phyloP scores from a whole-genome alignment of 208 protist species.

The Endotrypanum monterogeii region DNA sequence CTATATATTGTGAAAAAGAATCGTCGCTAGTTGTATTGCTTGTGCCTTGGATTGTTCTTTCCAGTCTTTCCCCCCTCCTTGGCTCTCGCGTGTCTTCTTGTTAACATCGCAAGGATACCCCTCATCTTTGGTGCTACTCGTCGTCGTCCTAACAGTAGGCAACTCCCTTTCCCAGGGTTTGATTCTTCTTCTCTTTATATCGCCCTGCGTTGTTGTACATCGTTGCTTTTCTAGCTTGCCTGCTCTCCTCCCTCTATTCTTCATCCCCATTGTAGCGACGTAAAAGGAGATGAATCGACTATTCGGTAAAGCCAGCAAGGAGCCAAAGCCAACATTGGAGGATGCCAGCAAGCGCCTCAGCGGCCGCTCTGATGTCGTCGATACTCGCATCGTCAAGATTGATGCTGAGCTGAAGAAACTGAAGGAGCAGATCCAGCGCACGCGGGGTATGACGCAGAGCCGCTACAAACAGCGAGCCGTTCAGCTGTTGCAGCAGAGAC shows the following conservation, averaged over 20 bases:
- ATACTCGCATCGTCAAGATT: constrained; percentile 83
- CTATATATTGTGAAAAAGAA: not conserved
- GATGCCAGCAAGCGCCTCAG: constrained; percentile 80
- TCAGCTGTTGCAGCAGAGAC: constrained; percentile 93
- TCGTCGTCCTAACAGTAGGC: no score
- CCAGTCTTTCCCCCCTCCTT: no score
- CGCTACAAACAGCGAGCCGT: constrained; percentile 91
- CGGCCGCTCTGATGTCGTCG: constrained; percentile 71
- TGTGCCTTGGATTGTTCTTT: no score
- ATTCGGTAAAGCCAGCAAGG: constrained; percentile 79
- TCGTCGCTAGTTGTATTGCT: no score
- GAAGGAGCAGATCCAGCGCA: constrained; percentile 79
- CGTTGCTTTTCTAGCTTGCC: constrained; percentile 5
- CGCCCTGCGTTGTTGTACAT: not conserved
- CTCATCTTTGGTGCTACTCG: no score
- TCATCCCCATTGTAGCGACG: not conserved
- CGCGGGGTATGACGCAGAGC: constrained; percentile 71
- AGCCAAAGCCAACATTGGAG: constrained; percentile 83
- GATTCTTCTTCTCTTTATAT: not conserved
- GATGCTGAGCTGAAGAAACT: constrained; percentile 88
- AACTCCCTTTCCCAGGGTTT: not conserved
- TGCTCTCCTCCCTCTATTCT: not conserved
- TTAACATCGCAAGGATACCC: no score
- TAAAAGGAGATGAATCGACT: constrained; percentile 82
- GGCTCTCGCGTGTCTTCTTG: no score